Percentiles rank a stretch among this genome's conserved stretches.
phyloP scores from a whole-genome alignment of 257 asterid genomes.

The Solanum sejunctum region DNA sequence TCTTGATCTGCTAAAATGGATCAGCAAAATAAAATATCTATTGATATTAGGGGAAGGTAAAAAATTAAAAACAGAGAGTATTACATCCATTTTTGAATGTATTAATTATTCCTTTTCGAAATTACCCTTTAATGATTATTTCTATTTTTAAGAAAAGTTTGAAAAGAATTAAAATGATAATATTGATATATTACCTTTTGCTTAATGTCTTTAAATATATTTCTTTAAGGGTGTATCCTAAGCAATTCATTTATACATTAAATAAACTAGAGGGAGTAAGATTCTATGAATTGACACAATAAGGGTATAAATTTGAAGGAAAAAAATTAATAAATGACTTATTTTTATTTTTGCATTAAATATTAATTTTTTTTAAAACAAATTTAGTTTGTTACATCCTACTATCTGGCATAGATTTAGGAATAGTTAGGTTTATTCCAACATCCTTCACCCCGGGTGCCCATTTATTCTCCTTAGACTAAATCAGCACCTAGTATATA shows the following conservation, averaged over 20 bases:
- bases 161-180: too few relatives aligned
- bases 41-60: too few relatives aligned
- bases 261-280: neutral
- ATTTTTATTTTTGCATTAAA: neutral
- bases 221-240: neutral
- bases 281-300: neutral
- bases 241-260: neutral
- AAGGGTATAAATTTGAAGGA: neutral
- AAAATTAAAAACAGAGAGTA: too few relatives aligned
- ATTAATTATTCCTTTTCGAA: too few relatives aligned
- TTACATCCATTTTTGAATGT: too few relatives aligned
- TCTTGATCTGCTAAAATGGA: too few relatives aligned
- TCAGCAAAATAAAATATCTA: too few relatives aligned
- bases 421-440: neutral
- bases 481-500: neutral
- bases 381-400: neutral
- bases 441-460: neutral
- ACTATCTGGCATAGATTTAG: neutral
- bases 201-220: neutral
- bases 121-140: too few relatives aligned
- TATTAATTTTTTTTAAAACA: neutral
- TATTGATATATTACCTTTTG: neutral
- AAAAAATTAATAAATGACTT: neutral
- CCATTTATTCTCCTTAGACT: neutral
- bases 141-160: too few relatives aligned